phyloP scores from a whole-genome alignment of 169 alveolate species.

The Pseudocohnilembus persalinus region DNA sequence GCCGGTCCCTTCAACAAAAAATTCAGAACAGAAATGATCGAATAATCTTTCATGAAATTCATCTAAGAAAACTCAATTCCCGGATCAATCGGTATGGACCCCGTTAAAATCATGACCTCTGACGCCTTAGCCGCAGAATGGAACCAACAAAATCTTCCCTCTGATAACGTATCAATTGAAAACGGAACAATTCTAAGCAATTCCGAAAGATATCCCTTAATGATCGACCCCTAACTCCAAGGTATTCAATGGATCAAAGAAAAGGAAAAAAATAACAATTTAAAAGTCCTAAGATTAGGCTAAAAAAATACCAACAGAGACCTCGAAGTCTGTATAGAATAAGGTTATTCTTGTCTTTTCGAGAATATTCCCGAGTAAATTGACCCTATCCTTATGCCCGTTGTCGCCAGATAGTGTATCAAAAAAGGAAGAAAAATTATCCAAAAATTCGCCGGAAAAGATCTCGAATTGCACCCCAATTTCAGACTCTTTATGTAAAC shows the following conservation, averaged over 20 bases:
- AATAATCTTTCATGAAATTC: slow-evolving; percentile 79
- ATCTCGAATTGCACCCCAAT: slow-evolving; percentile 82
- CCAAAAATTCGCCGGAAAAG: slow-evolving; percentile 92
- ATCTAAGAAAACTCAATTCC: slow-evolving; percentile 84
- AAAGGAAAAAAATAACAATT: slow-evolving; percentile 88
- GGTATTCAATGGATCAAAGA: slow-evolving; percentile 95
- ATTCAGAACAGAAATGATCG: slow-evolving; percentile 87
- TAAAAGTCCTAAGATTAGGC: slow-evolving; percentile 83
- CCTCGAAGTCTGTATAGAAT: slow-evolving; percentile 85
- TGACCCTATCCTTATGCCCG: slow-evolving; percentile 94
- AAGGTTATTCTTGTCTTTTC: slow-evolving; percentile 87
- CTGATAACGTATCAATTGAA: slow-evolving; percentile 94
- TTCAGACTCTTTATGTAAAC: slow-evolving; percentile 93
- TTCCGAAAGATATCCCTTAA: slow-evolving; percentile 94
- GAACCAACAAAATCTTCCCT: slow-evolving; percentile 93
- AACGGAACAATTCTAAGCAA: slow-evolving; percentile 93
- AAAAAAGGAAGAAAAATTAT: slow-evolving; percentile 88
- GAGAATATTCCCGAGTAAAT: slow-evolving; percentile 94
- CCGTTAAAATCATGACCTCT: slow-evolving; percentile 85
- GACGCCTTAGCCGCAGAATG: slow-evolving; percentile 93
- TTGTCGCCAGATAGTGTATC: slow-evolving; percentile 91
- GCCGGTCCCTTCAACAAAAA: slow-evolving; percentile 96
- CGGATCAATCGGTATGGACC: slow-evolving; percentile 82
- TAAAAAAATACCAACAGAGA: slow-evolving; percentile 84
- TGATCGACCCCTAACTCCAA: slow-evolving; percentile 97